Percentiles rank a stretch among this genome's conserved stretches.
These are phyloP conservation scores for Metschnikowia proteae DNA, from an alignment of 805 yeast species.

Conservation along the genomic window DNA sequence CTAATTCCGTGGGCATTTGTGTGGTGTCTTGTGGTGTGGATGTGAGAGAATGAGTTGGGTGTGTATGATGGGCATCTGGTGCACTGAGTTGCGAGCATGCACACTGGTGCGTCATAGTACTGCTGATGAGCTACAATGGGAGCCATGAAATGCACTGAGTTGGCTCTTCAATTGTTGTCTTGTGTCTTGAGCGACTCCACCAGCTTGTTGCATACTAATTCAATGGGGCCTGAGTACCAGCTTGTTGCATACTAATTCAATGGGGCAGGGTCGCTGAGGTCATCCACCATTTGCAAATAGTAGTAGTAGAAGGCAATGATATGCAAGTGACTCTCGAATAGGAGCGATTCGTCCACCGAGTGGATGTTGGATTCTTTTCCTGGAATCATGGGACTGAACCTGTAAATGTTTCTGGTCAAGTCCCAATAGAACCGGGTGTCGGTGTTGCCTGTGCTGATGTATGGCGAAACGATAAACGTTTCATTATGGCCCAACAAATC, in stretches of 20 bases:
- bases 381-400: constrained; percentile 40
- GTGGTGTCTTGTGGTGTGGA: neutral
- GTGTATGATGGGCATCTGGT: constrained; percentile 1
- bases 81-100: neutral
- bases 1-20: constrained; percentile 44
- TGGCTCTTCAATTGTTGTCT: no score
- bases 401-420: constrained; percentile 49
- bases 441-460: constrained; percentile 54
- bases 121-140: neutral
- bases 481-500: constrained; percentile 37
- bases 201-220: no score
- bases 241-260: neutral
- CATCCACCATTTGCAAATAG: constrained; percentile 43
- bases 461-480: constrained; percentile 35
- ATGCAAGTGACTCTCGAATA: constrained; percentile 30
- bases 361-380: constrained; percentile 21
- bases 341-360: constrained; percentile 33
- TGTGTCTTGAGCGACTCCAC: no score
- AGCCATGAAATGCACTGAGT: no score
- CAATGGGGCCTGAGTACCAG: no score
- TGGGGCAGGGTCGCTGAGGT: constrained; percentile 6
- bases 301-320: constrained; percentile 40
- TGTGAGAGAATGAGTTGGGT: neutral
- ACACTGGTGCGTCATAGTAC: neutral
- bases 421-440: constrained; percentile 59